Percentiles rank a stretch among this genome's conserved stretches.
These are phyloP conservation scores for Lecanicillium sp. DNA, from an alignment of 2,329 filamentous ascomycete genomes.

Conservation along the genomic window DNA sequence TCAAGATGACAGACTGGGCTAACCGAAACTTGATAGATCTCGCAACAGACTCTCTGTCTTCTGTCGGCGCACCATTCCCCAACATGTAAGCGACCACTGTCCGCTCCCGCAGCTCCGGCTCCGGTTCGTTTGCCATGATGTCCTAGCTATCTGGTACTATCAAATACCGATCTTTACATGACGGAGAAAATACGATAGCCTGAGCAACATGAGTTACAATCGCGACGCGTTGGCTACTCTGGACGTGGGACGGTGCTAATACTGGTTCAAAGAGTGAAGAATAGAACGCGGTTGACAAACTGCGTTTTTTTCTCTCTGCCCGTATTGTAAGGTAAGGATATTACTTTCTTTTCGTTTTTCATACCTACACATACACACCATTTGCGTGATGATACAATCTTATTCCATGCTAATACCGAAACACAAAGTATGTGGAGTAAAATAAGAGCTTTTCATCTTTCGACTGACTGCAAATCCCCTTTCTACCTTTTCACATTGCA, in stretches of 20 bases:
- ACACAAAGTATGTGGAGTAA: conserved; percentile 55
- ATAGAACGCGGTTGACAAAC: too few species aligned
- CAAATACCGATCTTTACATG: conserved; percentile 35
- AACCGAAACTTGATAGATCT: too few species aligned
- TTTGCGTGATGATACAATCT: conserved; percentile 56
- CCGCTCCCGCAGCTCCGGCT: too few species aligned
- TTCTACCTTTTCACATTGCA: conserved; percentile 15
- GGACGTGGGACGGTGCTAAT: background rate
- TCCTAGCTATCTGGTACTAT: conserved; percentile 33
- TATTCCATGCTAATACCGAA: conserved; percentile 78
- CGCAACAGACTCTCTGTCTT: background rate
- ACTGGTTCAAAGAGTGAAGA: background rate
- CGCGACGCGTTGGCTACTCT: conserved; percentile 5
- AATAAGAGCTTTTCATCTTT: conserved; percentile 79
- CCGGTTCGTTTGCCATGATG: conserved; percentile 24
- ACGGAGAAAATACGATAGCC: conserved; percentile 27
- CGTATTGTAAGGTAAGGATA: conserved; percentile 21
- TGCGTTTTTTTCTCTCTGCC: too few species aligned
- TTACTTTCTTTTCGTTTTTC: conserved; percentile 14
- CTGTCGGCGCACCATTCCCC: conserved; percentile 6
- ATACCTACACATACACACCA: conserved; percentile 7
- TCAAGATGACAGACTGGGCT: too few species aligned
- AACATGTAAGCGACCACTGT: background rate
- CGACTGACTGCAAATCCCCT: conserved; percentile 50
- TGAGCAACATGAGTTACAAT: conserved; percentile 14